Base-by-base conservation (phyloP, 2,329 filamentous ascomycete genomes). In the Dothiorella sarmentorum region DNA sequence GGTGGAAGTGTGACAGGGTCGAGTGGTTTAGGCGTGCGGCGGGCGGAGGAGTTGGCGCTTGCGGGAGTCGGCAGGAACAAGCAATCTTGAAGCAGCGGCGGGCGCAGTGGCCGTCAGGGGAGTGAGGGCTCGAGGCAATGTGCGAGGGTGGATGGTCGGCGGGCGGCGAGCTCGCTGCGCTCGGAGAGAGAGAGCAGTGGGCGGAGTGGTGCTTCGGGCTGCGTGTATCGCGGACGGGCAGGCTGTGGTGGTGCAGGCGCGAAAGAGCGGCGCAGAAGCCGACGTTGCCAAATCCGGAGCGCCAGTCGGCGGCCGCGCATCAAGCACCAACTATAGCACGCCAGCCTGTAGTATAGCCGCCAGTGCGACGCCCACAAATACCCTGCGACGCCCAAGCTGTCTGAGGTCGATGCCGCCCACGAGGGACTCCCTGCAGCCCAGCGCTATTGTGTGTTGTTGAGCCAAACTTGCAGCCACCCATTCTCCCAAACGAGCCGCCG, bases 311-410 rank as follows among this genome's bases (percentile, higher is more conserved):
- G n/a, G 49, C 17, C 49, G 49, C 49, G 49, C 49, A 53, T 53
- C 49, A 40, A 40, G 49, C 33, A 53, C 49, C 49, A 53, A 51
- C 33, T 53, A 53, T 53, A 53, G 49, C 35, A 53, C 49, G 35
- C 31, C 44, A 29, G 44, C 29, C 44, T 35, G 27, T 38, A 53
- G 49, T 53, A 53, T 53, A 53, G 33, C 33, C 49, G 49, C 49
- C 49, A 53, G 49, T 53, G 49, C 49, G 49, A 53, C 49, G 33
- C 49, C 49, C 49, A 27, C 49, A 20, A 40, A 53, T 53, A 18
- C 49, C 22, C 49, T 53, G 49, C 49, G 49, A 40, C 33, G 49
- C 49, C 40, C 33, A 33, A 40, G 49, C 49, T 29, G 49, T 53
- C 49, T 53, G 49, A 40, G 49, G 29, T 53, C 33, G 20, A n/a